Evolutionary conservation across 257 asterid genomes (phyloP).

Genomic region (Ajuga chamaepitys): DNA sequence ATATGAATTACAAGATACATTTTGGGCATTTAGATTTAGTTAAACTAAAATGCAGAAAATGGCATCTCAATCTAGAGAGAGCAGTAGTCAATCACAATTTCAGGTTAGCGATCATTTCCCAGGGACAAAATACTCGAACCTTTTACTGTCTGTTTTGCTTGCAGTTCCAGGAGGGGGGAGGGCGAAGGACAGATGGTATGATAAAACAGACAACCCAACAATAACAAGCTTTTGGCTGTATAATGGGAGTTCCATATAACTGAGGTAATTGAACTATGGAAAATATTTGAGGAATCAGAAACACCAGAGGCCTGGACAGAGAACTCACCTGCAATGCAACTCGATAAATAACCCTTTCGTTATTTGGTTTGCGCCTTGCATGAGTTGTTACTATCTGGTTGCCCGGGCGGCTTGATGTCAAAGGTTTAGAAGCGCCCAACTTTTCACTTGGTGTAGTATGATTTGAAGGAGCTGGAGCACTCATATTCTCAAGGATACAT

Average conservation of each 20-base stretch:
- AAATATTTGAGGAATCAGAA: background rate
- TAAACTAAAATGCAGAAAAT: background rate
- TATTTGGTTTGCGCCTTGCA: constrained; percentile 49
- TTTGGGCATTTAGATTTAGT: constrained; percentile 2
- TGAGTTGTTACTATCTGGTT: constrained; percentile 29
- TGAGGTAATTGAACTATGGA: background rate
- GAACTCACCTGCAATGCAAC: constrained; percentile 72
- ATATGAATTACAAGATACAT: background rate
- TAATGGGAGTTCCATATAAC: background rate
- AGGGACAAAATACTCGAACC: background rate
- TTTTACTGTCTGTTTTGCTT: background rate
- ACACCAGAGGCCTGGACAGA: constrained; percentile 5
- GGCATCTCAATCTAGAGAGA: background rate
- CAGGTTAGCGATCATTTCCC: background rate
- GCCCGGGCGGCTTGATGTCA: constrained; percentile 31
- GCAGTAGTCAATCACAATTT: background rate
- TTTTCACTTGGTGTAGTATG: constrained; percentile 29
- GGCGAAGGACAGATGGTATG: no score
- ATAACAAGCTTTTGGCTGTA: background rate
- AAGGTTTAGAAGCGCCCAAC: constrained; percentile 22
- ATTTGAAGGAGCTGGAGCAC: constrained; percentile 45
- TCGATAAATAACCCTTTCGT: constrained; percentile 54
- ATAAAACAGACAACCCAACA: background rate
- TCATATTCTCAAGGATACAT: constrained; percentile 65
- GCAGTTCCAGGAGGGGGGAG: no score